These are phyloP conservation scores for Blastobotrys robertii DNA, from an alignment of 805 yeast species.

Conservation along the genomic window DNA sequence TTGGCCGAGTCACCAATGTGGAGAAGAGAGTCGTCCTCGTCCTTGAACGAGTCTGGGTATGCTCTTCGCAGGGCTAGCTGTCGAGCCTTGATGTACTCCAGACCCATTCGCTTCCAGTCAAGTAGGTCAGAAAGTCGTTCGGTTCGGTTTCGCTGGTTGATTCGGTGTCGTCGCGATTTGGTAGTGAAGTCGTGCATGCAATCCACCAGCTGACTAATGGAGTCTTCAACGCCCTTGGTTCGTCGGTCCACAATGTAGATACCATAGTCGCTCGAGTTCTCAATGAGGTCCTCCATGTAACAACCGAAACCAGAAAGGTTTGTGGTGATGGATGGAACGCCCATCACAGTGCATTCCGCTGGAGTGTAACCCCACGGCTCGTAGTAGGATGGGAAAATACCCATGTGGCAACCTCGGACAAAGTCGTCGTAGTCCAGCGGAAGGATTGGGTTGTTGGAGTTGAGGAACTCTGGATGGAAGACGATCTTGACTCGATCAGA, in stretches of 20 bases:
- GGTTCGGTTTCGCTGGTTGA: conserved; percentile 94
- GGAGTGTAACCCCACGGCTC: conserved; percentile 99
- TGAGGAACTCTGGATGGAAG: conserved; percentile 95
- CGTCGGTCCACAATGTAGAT: conserved; percentile 95
- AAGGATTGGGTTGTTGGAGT: conserved; percentile 87
- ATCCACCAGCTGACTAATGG: conserved; percentile 80
- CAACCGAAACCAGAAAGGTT: conserved; percentile 96
- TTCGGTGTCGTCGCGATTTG: conserved; percentile 92
- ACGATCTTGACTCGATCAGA: conserved; percentile 89
- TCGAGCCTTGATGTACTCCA: conserved; percentile 92
- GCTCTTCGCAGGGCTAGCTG: conserved; percentile 87
- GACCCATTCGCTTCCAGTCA: conserved; percentile 98
- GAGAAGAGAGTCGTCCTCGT: conserved; percentile 25
- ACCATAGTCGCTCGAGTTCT: conserved; percentile 90
- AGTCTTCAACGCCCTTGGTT: conserved; percentile 83
- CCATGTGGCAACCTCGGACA: conserved; percentile 95
- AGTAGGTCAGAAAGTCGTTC: conserved; percentile 86
- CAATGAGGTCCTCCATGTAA: conserved; percentile 95
- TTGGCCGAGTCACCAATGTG: neutral
- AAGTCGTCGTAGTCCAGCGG: conserved; percentile 94
- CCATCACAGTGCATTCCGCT: conserved; percentile 99
- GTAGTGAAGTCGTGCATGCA: conserved; percentile 82
- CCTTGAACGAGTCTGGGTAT: conserved; percentile 68
- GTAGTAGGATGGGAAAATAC: conserved; percentile 96
- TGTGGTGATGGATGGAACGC: conserved; percentile 95